Base-by-base conservation (phyloP, 139 green algal genomes). In the Gonium pectorale region DNA sequence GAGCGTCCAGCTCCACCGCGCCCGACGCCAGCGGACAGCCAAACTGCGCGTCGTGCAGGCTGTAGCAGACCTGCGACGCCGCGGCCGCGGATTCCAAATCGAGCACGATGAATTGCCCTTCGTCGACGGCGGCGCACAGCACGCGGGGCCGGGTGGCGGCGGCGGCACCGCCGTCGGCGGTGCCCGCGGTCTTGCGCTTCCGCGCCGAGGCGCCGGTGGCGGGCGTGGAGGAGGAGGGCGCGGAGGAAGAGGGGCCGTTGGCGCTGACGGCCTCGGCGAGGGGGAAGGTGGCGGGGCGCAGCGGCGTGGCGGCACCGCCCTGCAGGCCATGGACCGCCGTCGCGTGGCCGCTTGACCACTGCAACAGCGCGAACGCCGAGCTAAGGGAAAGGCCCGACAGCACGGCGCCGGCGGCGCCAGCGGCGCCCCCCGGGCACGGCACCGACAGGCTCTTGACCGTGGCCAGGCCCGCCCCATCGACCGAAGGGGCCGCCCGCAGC, bases 71-170 rank as follows among this genome's bases (percentile, higher is more conserved):
- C 15, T 77, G 72, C 63, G 64, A 72, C 41, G 70, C 63, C 37
- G 60, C 64, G 31, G 72, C 83, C 15, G 63, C 29, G 27, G 83
- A 63, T 15, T 73, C 44, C n/a, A 77, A 27, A 24, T 71, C 63
- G n/a, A 67, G 62, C 24, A 88, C 49, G 3, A 83, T 8, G 19
- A 88, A 74, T 64, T 88, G 83, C 24, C 46, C 40, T 9, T 83
- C 83, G 52, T 88, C 83, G n/a, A 88, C 38, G 2, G 83, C 62
- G n/a, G 83, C 83, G 29, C 71, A 81, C 29, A 88, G 83, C 60
- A 88, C 62, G 27, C 59, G 44, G 13, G 70, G 31, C 21, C 56
- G 51, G 13, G 35, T n/a, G 41, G 27, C 35, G 29, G 15, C 46
- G 64, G 40, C 24, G 19, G 7, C 33, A 26, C n/a, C 67, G 17